These are phyloP conservation scores for Alloascoidea africana DNA, from an alignment of 805 yeast genomes.

Conservation along the genomic window DNA sequence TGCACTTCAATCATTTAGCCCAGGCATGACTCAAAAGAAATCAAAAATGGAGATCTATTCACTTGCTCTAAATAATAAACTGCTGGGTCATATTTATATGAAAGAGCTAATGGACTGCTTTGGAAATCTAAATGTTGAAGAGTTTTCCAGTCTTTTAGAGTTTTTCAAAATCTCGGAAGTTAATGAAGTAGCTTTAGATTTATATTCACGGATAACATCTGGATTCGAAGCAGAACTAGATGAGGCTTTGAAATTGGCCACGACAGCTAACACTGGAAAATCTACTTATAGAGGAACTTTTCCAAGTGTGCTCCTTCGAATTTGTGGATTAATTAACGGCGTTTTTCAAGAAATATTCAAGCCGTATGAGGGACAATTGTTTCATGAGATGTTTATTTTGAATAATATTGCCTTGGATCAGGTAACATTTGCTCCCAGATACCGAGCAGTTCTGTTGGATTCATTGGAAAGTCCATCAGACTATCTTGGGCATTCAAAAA, in stretches of 20 bases:
- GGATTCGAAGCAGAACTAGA: neutral
- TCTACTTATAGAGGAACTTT: neutral
- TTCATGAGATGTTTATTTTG: conserved; percentile 28
- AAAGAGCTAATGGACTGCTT: neutral
- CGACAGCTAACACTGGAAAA: neutral
- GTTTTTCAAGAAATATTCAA: neutral
- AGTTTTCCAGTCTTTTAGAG: neutral
- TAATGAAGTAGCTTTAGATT: neutral
- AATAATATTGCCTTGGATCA: conserved; percentile 18
- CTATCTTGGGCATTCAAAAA: conserved; percentile 12
- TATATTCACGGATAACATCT: neutral
- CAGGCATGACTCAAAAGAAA: conserved; percentile 6
- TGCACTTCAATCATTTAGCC: conserved; percentile 10
- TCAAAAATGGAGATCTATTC: conserved; percentile 2
- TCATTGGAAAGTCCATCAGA: conserved; percentile 26
- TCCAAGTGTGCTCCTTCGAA: too few relatives aligned
- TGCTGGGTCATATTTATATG: neutral
- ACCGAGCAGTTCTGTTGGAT: conserved; percentile 24
- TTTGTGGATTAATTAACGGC: neutral
- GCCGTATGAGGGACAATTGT: conserved; percentile 8
- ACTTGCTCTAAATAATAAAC: neutral
- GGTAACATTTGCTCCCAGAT: conserved; percentile 26
- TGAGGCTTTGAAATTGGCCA: neutral
- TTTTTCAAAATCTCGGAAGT: neutral
- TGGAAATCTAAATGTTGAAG: neutral